phyloP scores from a whole-genome alignment of 2,329 filamentous ascomycete genomes.

The Calonectria pseudoreteaudii region DNA sequence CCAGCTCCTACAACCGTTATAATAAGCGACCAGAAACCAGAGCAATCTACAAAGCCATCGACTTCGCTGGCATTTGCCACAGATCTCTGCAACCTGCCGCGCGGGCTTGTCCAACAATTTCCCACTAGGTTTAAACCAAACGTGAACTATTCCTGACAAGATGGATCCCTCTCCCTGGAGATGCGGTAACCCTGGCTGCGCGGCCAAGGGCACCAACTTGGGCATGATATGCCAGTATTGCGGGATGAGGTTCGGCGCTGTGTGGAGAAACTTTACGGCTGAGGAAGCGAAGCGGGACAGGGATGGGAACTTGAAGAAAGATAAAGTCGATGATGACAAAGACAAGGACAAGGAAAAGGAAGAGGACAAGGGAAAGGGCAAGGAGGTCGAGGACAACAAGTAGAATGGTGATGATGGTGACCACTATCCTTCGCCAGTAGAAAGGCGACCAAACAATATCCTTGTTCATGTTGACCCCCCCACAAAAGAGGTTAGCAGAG shows the following conservation, averaged over 20 bases:
- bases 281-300: background rate
- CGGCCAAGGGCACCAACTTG: background rate
- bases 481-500: background rate
- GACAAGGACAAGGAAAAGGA: background rate
- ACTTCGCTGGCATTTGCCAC: background rate
- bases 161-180: slow-evolving; percentile 10
- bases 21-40: background rate
- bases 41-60: background rate
- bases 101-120: too few species aligned
- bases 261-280: background rate
- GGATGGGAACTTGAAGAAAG: background rate
- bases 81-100: background rate
- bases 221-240: slow-evolving; percentile 1
- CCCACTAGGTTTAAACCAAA: background rate
- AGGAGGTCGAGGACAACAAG: background rate
- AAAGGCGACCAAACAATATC: background rate
- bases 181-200: slow-evolving; percentile 10
- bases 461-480: background rate
- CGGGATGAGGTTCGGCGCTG: background rate
- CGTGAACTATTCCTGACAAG: background rate
- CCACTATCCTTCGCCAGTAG: background rate
- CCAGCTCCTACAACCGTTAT: too few species aligned
- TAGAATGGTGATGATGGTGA: background rate
- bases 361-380: background rate
- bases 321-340: background rate